phyloP scores from a whole-genome alignment of 2,329 filamentous ascomycete genomes.

The Neurospora sp. region DNA sequence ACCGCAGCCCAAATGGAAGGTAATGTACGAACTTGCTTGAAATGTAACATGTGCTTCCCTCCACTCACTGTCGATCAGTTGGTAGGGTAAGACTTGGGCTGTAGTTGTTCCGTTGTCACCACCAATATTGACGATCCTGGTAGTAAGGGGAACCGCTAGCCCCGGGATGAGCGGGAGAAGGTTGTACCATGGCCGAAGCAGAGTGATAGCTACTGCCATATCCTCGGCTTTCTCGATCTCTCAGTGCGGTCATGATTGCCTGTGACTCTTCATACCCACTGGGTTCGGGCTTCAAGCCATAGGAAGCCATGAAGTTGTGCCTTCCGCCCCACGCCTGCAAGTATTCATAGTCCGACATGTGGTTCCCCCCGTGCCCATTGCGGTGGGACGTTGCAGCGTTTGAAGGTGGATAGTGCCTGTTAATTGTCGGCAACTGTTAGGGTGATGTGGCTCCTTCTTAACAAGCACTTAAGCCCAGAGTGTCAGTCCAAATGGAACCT shows the following conservation, averaged over 20 bases:
- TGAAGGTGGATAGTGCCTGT: neutral
- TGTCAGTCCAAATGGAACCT: neutral
- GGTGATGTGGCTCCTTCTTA: neutral
- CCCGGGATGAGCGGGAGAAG: neutral
- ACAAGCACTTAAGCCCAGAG: neutral
- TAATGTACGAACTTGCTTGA: neutral
- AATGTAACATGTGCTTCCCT: neutral
- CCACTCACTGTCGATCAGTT: neutral
- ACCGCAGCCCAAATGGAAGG: neutral
- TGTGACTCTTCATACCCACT: neutral
- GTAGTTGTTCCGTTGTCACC: neutral
- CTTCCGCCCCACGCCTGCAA: neutral
- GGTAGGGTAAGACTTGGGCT: neutral
- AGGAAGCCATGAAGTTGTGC: neutral
- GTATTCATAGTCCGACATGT: neutral
- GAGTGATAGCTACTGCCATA: neutral
- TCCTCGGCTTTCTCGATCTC: neutral
- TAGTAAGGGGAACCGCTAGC: neutral
- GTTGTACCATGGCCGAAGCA: neutral
- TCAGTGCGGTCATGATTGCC: neutral
- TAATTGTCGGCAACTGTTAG: neutral
- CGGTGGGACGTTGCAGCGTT: neutral
- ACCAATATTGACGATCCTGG: neutral
- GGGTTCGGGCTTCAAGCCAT: neutral
- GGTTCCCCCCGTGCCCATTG: neutral